A percentile compares a stretch with the other conserved stretches of the same genome.
Evolutionary conservation across 495 filamentous ascomycete genomes (phyloP).

Genomic region (Hypoxylon fragiforme): DNA sequence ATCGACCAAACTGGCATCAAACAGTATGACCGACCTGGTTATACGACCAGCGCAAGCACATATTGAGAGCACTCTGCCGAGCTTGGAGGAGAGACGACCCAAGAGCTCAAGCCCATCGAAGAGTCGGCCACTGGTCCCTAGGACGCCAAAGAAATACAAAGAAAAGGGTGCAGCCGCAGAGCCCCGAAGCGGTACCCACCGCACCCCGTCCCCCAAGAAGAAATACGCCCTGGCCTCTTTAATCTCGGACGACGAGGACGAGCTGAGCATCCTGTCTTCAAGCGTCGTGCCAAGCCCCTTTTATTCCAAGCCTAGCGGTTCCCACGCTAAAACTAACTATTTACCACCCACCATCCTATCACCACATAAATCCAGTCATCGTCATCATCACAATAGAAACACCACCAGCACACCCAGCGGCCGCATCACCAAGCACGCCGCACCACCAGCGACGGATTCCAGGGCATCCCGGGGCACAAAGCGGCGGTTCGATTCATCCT

Average conservation of each 20-base stretch:
- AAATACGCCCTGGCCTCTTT: constrained; percentile 29
- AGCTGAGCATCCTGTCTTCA: constrained; percentile 29
- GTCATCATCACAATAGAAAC: constrained; percentile 1
- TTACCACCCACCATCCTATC: constrained; percentile 10
- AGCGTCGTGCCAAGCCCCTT: constrained; percentile 18
- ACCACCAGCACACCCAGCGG: constrained; percentile 6
- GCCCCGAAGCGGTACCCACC: constrained; percentile 1
- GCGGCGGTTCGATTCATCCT: not conserved
- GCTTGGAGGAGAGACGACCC: not conserved
- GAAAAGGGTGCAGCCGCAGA: not conserved
- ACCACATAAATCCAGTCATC: constrained; percentile 10
- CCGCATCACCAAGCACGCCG: constrained; percentile 11
- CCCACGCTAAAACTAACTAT: not conserved
- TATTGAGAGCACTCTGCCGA: not conserved
- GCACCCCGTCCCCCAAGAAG: constrained; percentile 18
- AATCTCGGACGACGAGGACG: constrained; percentile 33
- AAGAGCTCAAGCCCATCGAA: not conserved
- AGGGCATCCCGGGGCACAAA: constrained; percentile 9
- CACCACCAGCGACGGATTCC: constrained; percentile 29
- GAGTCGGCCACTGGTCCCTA: constrained; percentile 2
- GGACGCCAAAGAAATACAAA: constrained; percentile 32
- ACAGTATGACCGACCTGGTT: constrained; percentile 2
- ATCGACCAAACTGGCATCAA: not conserved
- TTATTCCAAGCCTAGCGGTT: not conserved
- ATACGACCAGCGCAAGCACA: constrained; percentile 1